Base-by-base conservation (phyloP, 2,329 filamentous ascomycete genomes). In the Fusarium siculi region DNA sequence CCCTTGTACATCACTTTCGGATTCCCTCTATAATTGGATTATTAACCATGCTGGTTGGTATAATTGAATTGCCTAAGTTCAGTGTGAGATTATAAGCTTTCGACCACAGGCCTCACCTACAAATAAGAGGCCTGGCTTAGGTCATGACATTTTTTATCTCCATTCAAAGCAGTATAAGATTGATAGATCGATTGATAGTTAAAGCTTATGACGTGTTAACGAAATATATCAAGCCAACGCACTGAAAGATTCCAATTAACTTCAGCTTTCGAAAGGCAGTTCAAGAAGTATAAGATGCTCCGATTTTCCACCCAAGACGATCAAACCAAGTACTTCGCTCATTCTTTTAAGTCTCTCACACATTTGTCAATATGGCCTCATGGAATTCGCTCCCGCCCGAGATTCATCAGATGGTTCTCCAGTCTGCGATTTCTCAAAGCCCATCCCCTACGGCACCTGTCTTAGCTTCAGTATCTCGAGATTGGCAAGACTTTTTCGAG, bases 401-500 rank as follows among this genome's bases (percentile, higher is more conserved):
- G 34, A 54, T 69, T 62, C 71, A 65, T 36, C 55, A 55, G 11
- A 14, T 53, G 25, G 60, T 69, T 16, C 39, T 73, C 14, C 14
- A 10, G 21, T 14, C 14, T 42, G 14, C 21, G 2, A 9, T n/a
- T 23, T 42, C 14, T 42, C 40, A 5, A 16, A 3, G 21, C 9
- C 21, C 40, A n/a, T n/a, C 1, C 21, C 40, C 4, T 9, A 50
- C 34, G 28, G 34, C 42, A n/a, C 46, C 64, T 50, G 36, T 40
- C 1, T 30, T 73, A 4, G 68, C 68, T 32, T 49, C 61, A 7
- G 68, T 73, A 18, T 73, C 44, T 28, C 44, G 23, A 50, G 70
- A 68, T 10, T 71, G 70, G 70, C 61, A 71, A 58, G 40, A 16
- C 25, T 68, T 71, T n/a, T 68, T 71, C 23, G 68, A 73, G 21